Conservation (phyloP, 345 rosid species). For the Durio zibethinus region DNA sequence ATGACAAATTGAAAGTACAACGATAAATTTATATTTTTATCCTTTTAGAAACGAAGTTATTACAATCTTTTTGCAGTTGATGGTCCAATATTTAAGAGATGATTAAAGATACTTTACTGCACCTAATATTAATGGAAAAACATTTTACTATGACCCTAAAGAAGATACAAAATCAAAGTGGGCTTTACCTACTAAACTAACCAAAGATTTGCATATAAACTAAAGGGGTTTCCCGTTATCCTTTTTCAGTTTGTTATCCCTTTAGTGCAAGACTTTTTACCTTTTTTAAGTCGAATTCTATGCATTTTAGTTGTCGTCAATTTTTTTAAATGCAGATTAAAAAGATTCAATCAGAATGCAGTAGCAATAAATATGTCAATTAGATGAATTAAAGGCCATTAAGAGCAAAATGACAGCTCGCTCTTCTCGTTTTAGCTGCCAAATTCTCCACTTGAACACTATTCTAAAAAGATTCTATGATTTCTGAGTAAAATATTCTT, state of each 20-base stretch:
- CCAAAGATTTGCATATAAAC: neutral
- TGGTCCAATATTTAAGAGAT: no score
- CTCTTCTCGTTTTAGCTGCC: neutral
- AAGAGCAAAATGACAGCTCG: neutral
- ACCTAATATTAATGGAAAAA: neutral
- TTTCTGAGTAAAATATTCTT: neutral
- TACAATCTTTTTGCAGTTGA: no score
- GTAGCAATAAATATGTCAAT: neutral
- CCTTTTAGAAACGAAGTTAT: neutral
- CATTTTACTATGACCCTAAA: neutral
- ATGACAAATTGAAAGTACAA: no score
- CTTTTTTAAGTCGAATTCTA: neutral
- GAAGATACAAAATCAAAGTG: neutral
- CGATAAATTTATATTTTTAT: neutral
- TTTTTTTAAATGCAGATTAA: neutral
- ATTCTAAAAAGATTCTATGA: neutral
- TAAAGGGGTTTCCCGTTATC: neutral
- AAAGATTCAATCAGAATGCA: neutral
- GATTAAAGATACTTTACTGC: no score
- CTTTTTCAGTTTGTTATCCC: neutral
- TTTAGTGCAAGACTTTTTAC: neutral
- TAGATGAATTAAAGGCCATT: neutral
- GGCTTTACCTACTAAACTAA: neutral
- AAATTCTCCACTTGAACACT: conserved; percentile 20
- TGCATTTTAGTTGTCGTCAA: neutral